Evolutionary conservation across 352 stramenopile species (phyloP).

Genomic region (Elongisporangium prolatum): DNA sequence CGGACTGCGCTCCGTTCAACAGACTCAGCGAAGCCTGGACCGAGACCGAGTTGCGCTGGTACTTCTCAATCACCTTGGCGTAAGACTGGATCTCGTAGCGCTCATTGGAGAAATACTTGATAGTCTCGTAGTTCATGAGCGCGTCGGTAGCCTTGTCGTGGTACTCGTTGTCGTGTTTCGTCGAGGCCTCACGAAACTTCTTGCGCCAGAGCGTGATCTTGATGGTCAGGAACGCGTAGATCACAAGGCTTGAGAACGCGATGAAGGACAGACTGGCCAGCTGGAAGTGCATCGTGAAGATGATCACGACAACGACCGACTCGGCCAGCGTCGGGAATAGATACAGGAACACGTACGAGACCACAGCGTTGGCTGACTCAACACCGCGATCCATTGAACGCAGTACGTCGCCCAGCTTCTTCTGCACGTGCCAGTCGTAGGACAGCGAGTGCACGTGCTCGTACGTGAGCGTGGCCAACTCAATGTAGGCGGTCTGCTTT

Average conservation of each 20-base stretch:
- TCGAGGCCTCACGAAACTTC: constrained; percentile 94
- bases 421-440: constrained; percentile 97
- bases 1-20: constrained; percentile 93
- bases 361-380: constrained; percentile 91
- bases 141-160: constrained; percentile 97
- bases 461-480: constrained; percentile 95
- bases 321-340: constrained; percentile 93
- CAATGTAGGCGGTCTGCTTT: constrained; percentile 97
- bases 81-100: constrained; percentile 91
- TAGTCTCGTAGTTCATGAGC: constrained; percentile 97
- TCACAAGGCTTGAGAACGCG: constrained; percentile 94
- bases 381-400: constrained; percentile 91
- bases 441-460: constrained; percentile 94
- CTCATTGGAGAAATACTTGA: constrained; percentile 98
- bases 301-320: constrained; percentile 93
- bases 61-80: constrained; percentile 89
- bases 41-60: constrained; percentile 91
- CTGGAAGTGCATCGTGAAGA: constrained; percentile 92
- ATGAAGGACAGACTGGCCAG: constrained; percentile 89
- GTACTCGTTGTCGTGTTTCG: constrained; percentile 96
- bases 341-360: constrained; percentile 98
- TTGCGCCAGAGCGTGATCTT: constrained; percentile 97
- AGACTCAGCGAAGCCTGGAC: constrained; percentile 93
- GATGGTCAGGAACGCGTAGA: constrained; percentile 95
- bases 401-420: constrained; percentile 97